A percentile compares a stretch with the other conserved stretches of the same genome.
phyloP scores from a whole-genome alignment of 139 green algal genomes.

The Closterium sp. region DNA sequence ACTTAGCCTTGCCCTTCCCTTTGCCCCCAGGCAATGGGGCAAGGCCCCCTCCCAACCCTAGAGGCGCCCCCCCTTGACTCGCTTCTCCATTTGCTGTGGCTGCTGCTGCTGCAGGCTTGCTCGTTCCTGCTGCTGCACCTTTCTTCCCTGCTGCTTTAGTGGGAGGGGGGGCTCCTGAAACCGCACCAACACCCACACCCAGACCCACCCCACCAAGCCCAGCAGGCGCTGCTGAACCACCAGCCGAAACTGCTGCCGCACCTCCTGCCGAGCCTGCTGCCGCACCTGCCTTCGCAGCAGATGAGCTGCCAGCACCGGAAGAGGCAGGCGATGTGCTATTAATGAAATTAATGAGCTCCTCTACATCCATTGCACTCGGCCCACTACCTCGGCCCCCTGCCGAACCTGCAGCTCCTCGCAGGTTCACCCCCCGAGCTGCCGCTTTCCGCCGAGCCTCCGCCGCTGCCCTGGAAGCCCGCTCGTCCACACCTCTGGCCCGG shows the following conservation, averaged over 20 bases:
- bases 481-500: slow-evolving; percentile 28
- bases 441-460: slow-evolving; percentile 34
- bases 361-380: slow-evolving; percentile 18
- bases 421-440: slow-evolving; percentile 39
- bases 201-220: slow-evolving; percentile 10
- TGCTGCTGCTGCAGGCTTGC: neutral
- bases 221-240: neutral
- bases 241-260: neutral
- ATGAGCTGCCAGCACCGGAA: neutral
- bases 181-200: slow-evolving; percentile 12
- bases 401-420: neutral
- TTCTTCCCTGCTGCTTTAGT: neutral
- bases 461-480: slow-evolving; percentile 21
- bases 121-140: neutral
- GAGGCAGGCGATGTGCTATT: neutral
- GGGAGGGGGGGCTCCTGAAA: slow-evolving; percentile 12
- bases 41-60: slow-evolving; percentile 7
- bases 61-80: neutral
- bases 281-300: neutral
- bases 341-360: slow-evolving; percentile 41
- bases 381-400: neutral
- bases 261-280: slow-evolving; percentile 1
- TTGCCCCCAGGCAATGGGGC: slow-evolving; percentile 10
- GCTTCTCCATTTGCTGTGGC: neutral
- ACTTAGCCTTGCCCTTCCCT: neutral